A percentile compares a stretch with the other conserved stretches of the same genome.
These are phyloP conservation scores for Gastrolobium bilobum DNA, from an alignment of 306 rosid genomes.

Conservation along the genomic window DNA sequence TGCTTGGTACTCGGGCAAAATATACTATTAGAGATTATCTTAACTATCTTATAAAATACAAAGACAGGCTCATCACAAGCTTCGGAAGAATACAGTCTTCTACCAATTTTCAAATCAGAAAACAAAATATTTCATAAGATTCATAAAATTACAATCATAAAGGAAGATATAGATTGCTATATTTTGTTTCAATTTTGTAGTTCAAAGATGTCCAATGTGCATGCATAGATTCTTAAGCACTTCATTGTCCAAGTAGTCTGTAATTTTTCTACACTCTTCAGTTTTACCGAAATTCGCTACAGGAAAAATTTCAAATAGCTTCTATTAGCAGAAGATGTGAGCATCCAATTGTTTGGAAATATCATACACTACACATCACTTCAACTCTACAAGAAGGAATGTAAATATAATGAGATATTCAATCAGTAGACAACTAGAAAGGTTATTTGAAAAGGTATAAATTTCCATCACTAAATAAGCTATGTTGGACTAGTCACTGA, in stretches of 20 bases:
- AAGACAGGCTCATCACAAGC: slow-evolving; percentile 9
- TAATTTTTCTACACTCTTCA: not conserved
- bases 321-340: not conserved
- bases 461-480: not conserved
- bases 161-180: not conserved
- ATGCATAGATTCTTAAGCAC: slow-evolving; percentile 14
- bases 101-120: not conserved
- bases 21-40: not conserved
- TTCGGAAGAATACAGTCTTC: slow-evolving; percentile 22
- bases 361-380: slow-evolving; percentile 4
- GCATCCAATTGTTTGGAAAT: slow-evolving; percentile 23
- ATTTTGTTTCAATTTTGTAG: not conserved
- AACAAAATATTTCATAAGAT: slow-evolving; percentile 2
- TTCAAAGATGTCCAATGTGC: slow-evolving; percentile 8
- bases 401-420: slow-evolving; percentile 13
- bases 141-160: slow-evolving; percentile 12
- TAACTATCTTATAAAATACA: slow-evolving; percentile 23
- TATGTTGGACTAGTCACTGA: slow-evolving; percentile 26
- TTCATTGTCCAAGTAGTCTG: not conserved
- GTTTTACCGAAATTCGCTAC: not conserved
- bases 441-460: slow-evolving; percentile 3
- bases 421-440: slow-evolving; percentile 12
- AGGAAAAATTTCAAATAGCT: slow-evolving; percentile 14
- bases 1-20: not conserved
- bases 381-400: slow-evolving; percentile 23